phyloP scores from a whole-genome alignment of 129 eudicot genomes.

The Tanacetum coccineum region DNA sequence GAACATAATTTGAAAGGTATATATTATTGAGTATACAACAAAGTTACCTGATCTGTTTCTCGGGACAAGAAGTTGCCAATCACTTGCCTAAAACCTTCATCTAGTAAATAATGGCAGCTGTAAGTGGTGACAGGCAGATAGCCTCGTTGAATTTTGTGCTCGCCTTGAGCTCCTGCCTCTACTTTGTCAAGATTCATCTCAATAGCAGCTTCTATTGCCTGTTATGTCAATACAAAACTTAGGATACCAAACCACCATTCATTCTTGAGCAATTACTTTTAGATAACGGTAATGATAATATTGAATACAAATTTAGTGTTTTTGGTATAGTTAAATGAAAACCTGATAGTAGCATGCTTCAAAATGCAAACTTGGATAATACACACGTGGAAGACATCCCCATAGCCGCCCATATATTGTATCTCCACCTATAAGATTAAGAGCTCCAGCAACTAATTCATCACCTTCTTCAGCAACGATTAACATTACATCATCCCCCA shows the following conservation, averaged over 20 bases:
- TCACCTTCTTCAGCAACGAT: constrained; percentile 82
- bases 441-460: constrained; percentile 89
- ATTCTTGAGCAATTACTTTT: no score
- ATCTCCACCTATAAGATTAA: constrained; percentile 95
- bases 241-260: neutral
- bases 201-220: constrained; percentile 99
- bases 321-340: neutral
- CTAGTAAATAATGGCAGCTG: constrained; percentile 85
- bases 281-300: no score
- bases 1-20: neutral
- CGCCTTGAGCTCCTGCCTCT: constrained; percentile 99
- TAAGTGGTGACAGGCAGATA: constrained; percentile 85
- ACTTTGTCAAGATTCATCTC: constrained; percentile 83
- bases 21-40: neutral
- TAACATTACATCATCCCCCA: constrained; percentile 87
- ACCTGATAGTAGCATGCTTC: constrained; percentile 99
- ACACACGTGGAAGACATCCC: constrained; percentile 89
- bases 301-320: no score
- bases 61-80: constrained; percentile 73
- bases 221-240: constrained; percentile 3
- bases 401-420: constrained; percentile 87
- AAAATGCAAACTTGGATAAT: constrained; percentile 91
- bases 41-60: constrained; percentile 77
- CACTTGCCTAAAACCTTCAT: constrained; percentile 71
- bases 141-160: constrained; percentile 94